A percentile compares a stretch with the other conserved stretches of the same genome.
These are phyloP conservation scores for Coemansia sp. DNA, from an alignment of 371 early-diverging fungal species.

Conservation along the genomic window DNA sequence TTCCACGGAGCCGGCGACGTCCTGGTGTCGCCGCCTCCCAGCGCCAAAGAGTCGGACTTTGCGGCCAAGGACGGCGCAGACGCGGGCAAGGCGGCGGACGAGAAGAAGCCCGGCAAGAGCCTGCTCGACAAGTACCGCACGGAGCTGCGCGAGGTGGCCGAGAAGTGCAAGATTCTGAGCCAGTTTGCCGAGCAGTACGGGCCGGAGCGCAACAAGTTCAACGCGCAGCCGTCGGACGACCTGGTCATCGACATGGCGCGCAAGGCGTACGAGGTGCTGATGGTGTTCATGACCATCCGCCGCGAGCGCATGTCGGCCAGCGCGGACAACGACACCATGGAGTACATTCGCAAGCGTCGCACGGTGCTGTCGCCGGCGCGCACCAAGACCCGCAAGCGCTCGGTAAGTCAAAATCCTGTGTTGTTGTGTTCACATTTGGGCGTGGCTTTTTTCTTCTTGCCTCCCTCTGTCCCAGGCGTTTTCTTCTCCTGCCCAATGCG, in stretches of 20 bases:
- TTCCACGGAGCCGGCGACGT: neutral
- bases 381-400: conserved; percentile 46
- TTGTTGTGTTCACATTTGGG: neutral
- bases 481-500: neutral
- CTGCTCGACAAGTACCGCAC: conserved; percentile 42
- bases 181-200: conserved; percentile 51
- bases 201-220: conserved; percentile 47
- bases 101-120: conserved; percentile 13
- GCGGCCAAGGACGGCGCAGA: conserved; percentile 1
- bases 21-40: conserved; percentile 18
- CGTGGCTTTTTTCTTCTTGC: conserved; percentile 7
- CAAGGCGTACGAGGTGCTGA: conserved; percentile 51
- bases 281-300: conserved; percentile 52
- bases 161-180: conserved; percentile 48
- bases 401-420: conserved; percentile 23
- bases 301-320: conserved; percentile 49
- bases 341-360: conserved; percentile 54
- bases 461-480: neutral
- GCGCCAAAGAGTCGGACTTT: conserved; percentile 5
- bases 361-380: conserved; percentile 47
- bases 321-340: conserved; percentile 51
- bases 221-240: conserved; percentile 52
- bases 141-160: conserved; percentile 49
- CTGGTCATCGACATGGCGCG: conserved; percentile 53
- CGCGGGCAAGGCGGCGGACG: conserved; percentile 9